phyloP scores from a whole-genome alignment of 139 green algal genomes.

The Desmodesmus armatus region DNA sequence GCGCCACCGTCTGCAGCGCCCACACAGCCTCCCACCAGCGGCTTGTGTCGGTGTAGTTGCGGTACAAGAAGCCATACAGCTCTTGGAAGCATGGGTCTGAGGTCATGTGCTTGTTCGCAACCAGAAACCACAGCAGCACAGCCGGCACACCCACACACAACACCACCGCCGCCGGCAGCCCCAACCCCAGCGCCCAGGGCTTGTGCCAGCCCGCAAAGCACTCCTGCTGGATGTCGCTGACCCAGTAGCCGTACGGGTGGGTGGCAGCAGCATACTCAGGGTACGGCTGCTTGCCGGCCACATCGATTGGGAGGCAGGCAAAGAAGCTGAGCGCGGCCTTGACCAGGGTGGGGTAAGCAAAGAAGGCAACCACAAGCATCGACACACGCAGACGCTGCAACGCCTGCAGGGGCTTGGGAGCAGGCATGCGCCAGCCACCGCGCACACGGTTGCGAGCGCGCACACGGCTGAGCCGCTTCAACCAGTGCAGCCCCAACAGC shows the following conservation, averaged over 20 bases:
- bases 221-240: neutral
- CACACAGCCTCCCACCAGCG: no score
- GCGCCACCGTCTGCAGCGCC: no score
- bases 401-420: no score
- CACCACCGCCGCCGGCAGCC: neutral
- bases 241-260: neutral
- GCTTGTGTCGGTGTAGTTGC: no score
- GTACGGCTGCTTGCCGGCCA: neutral
- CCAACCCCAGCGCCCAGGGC: neutral
- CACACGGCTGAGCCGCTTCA: no score
- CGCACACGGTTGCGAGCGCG: no score
- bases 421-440: no score
- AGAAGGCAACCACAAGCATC: neutral
- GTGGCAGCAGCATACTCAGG: no score
- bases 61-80: neutral
- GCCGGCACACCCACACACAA: neutral
- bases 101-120: neutral
- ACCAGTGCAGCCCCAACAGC: neutral
- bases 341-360: neutral
- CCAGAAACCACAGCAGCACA: no score
- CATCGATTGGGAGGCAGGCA: no score
- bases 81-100: neutral
- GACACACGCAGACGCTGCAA: neutral
- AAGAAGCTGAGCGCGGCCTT: no score
- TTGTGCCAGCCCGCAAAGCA: neutral